Base-by-base conservation (phyloP, 2,329 filamentous ascomycete genomes). In the Alternaria arborescens region DNA sequence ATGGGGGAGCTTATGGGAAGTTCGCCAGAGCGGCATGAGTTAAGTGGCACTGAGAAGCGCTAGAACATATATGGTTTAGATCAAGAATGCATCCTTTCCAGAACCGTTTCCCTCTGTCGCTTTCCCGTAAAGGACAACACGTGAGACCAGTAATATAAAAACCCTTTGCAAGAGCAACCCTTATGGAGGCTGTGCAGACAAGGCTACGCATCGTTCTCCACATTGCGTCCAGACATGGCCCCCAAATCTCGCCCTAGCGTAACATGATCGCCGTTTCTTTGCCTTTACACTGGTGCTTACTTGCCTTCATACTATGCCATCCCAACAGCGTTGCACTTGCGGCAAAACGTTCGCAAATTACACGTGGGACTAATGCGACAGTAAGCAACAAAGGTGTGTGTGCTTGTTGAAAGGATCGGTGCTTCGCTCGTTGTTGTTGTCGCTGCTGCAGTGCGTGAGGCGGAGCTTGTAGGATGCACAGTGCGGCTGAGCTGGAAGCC, bases 401-500 rank as follows among this genome's bases (percentile, higher is more conserved):
- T 32, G 51, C 18, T 38, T 18, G 58, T 60, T 59, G 52, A 58
- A 47, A 55, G 57, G 51, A 46, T 52, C 40, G 26, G 41, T 34
- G n/a, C 43, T 43, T 54, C 32, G 38, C 22, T 59, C 30, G 36
- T 55, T 28, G 48, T 22, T 42, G 34, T 24, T 26, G 24, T 7
- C 8, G 24, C 6, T 38, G 43, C 38, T 63, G 50, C 22, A 46
- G 48, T 60, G 40, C 30, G 41, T 28, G 63, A 63, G 63, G 63
- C 61, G 61, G 58, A 58, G 61, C 54, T 58, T 42, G 44, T 22
- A 8, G 44, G 34, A 42, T 57, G 58, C 53, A 26, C 11, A 42
- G 24, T 57, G 58, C 58, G 58, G 50, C 52, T 62, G 57, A 60
- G 52, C 52, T 43, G 57, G 52, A 36, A 55, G 52, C 57, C 52